phyloP scores from a whole-genome alignment of 371 early-diverging fungal genomes.

The Circinella minor region DNA sequence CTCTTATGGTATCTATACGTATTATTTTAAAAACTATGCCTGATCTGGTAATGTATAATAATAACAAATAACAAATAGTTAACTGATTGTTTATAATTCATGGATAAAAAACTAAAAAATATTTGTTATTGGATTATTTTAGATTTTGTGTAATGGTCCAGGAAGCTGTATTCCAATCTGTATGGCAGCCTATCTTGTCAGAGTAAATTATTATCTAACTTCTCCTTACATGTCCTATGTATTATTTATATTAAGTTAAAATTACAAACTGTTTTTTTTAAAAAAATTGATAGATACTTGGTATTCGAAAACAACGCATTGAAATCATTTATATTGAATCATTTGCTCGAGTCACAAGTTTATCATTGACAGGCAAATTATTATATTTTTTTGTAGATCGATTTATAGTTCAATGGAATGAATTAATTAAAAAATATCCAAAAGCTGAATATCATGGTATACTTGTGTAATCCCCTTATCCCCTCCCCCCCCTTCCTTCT shows the following conservation, averaged over 20 bases:
- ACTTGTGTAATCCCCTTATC: conserved; percentile 29
- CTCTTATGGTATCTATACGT: conserved; percentile 44
- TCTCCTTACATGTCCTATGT: neutral
- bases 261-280: too few species aligned
- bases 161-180: conserved; percentile 91
- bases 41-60: conserved; percentile 56
- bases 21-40: conserved; percentile 49
- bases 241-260: neutral
- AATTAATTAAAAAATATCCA: conserved; percentile 56
- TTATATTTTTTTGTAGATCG: conserved; percentile 80
- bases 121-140: neutral
- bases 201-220: conserved; percentile 38
- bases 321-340: conserved; percentile 88
- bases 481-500: too few species aligned
- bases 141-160: conserved; percentile 93
- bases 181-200: conserved; percentile 60
- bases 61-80: neutral
- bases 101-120: neutral
- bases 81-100: too few species aligned
- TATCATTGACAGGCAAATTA: conserved; percentile 88
- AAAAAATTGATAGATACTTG: conserved; percentile 46
- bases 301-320: conserved; percentile 49
- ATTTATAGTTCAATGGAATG: conserved; percentile 93
- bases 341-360: conserved; percentile 82
- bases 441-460: conserved; percentile 74